Conservation (phyloP, 148 eudicot species). For the Hydrangea macrophylla region DNA sequence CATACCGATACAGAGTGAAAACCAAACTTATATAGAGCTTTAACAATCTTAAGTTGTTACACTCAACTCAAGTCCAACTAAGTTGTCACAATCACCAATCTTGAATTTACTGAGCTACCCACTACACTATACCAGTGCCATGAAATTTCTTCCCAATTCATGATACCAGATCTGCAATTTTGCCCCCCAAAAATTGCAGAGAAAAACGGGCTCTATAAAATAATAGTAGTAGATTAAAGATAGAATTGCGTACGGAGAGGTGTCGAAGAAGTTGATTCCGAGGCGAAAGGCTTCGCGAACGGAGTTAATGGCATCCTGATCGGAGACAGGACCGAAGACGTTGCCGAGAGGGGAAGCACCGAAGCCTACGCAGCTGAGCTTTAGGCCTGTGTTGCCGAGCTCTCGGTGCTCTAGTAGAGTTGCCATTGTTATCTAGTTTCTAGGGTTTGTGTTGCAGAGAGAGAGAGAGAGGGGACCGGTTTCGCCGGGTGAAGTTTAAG, state of each 20-base stretch:
- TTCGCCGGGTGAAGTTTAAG: background rate
- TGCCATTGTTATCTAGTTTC: background rate
- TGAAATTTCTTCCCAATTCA: too few species aligned
- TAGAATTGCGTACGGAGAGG: slow-evolving; percentile 63
- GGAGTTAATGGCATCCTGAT: slow-evolving; percentile 62
- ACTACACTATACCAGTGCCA: too few species aligned
- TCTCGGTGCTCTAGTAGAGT: slow-evolving; percentile 55
- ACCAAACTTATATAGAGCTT: too few species aligned
- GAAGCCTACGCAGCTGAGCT: slow-evolving; percentile 78
- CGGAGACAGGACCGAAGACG: slow-evolving; percentile 78
- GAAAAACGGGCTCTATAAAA: too few species aligned
- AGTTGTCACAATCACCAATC: too few species aligned
- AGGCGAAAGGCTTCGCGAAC: slow-evolving; percentile 59
- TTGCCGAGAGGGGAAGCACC: slow-evolving; percentile 98
- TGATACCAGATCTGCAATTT: too few species aligned
- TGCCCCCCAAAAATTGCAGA: too few species aligned
- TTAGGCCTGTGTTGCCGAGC: slow-evolving; percentile 83
- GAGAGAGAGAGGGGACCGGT: background rate
- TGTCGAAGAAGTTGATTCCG: slow-evolving; percentile 95
- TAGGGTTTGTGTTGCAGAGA: background rate
- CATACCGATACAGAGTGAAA: too few species aligned
- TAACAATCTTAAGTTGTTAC: too few species aligned
- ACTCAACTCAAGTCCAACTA: too few species aligned
- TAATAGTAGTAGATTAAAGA: too few species aligned
- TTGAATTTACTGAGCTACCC: too few species aligned